A percentile compares a stretch with the other conserved stretches of the same genome.
Conservation (phyloP, 306 rosid species). For the Lotus japonicus region DNA sequence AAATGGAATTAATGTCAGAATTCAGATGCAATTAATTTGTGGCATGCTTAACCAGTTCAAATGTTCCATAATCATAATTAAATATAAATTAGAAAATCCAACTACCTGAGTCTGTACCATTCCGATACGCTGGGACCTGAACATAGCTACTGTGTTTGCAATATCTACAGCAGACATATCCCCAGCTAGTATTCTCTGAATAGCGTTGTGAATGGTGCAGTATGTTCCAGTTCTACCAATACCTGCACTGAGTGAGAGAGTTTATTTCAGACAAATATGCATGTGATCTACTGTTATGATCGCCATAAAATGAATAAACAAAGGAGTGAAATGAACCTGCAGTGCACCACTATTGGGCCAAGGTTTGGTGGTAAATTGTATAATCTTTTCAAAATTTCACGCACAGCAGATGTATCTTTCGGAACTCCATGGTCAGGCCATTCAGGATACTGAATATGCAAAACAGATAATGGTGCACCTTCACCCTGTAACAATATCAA, state of each 20-base stretch:
- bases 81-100: slow-evolving; percentile 12
- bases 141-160: slow-evolving; percentile 49
- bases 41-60: slow-evolving; percentile 10
- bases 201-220: slow-evolving; percentile 82
- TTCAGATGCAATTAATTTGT: neutral
- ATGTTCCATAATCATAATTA: neutral
- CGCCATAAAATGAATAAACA: neutral
- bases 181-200: slow-evolving; percentile 85
- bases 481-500: slow-evolving; percentile 48
- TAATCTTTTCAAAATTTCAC: slow-evolving; percentile 64
- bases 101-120: slow-evolving; percentile 90
- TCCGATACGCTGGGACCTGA: slow-evolving; percentile 92
- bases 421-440: slow-evolving; percentile 99
- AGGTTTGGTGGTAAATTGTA: slow-evolving; percentile 51
- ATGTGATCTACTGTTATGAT: neutral
- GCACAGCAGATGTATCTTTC: slow-evolving; percentile 54
- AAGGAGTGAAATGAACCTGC: slow-evolving; percentile 60
- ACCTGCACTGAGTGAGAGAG: slow-evolving; percentile 81
- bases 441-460: slow-evolving; percentile 87
- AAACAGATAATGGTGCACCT: slow-evolving; percentile 54
- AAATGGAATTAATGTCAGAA: slow-evolving; percentile 2
- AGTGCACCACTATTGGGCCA: slow-evolving; percentile 91
- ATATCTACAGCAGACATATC: slow-evolving; percentile 87
- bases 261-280: slow-evolving; percentile 39
- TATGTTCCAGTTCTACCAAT: slow-evolving; percentile 96